Evolutionary conservation across 768 basidiomycete genomes (phyloP).

Genomic region (Phanerochaete sordida): DNA sequence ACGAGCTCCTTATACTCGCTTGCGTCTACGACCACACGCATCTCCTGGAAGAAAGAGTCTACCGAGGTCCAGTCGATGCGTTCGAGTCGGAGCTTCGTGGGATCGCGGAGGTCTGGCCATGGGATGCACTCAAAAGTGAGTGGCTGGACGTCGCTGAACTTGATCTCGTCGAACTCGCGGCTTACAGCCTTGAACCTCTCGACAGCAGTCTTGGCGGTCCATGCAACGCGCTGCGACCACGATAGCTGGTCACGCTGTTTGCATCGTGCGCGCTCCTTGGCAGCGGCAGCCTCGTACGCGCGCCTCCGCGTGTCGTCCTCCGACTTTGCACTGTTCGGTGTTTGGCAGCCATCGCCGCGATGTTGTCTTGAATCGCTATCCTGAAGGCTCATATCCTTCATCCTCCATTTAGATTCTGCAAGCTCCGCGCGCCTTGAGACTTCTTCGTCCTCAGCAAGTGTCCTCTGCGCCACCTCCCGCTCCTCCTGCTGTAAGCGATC

Average conservation of each 20-base stretch:
- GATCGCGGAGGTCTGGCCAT: background rate
- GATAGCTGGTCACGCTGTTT: background rate
- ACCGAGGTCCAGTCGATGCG: background rate
- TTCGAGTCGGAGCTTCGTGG: background rate
- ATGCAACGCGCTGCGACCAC: background rate
- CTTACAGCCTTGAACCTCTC: background rate
- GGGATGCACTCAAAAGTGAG: constrained; percentile 3
- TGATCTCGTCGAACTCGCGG: constrained; percentile 1
- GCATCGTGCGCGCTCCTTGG: background rate
- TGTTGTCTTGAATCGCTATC: background rate
- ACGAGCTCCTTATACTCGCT: constrained; percentile 60
- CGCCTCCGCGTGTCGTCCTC: background rate
- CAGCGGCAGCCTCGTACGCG: background rate
- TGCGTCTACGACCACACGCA: constrained; percentile 40
- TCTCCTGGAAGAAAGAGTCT: constrained; percentile 20
- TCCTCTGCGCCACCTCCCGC: background rate
- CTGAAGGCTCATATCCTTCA: background rate
- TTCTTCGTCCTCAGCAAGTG: background rate
- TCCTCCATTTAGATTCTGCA: background rate
- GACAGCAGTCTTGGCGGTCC: background rate
- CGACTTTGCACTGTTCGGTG: background rate
- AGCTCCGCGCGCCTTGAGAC: background rate
- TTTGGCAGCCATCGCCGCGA: background rate
- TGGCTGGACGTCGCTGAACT: constrained; percentile 1
- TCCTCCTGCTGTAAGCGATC: background rate